phyloP scores from a whole-genome alignment of 176 grass and related monocot genomes.

The Triticum monococcum region DNA sequence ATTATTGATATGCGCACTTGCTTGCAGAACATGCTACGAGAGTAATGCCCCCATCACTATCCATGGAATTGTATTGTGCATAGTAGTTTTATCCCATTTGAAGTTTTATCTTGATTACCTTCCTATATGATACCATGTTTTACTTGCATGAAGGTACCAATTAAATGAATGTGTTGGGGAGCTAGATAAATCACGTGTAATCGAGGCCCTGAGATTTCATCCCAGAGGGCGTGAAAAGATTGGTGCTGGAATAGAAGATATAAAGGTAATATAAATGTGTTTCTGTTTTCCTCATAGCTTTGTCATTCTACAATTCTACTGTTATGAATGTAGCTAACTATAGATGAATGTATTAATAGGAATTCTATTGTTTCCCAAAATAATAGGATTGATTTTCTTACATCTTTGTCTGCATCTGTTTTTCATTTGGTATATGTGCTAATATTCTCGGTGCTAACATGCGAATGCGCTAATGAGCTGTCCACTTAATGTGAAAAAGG shows the following conservation, averaged over 20 bases:
- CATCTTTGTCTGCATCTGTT: neutral
- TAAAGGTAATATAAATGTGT: slow-evolving; percentile 36
- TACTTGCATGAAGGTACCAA: slow-evolving; percentile 61
- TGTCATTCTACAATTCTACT: neutral
- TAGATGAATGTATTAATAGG: neutral
- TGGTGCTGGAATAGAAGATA: slow-evolving; percentile 39
- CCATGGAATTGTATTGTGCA: neutral
- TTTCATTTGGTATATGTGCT: neutral
- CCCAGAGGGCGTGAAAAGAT: slow-evolving; percentile 36
- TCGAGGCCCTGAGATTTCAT: slow-evolving; percentile 70
- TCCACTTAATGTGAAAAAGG: slow-evolving; percentile 14
- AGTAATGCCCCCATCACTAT: slow-evolving; percentile 54
- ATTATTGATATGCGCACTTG: slow-evolving; percentile 76
- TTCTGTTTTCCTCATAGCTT: slow-evolving; percentile 10
- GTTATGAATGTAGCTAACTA: neutral
- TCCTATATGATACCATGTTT: slow-evolving; percentile 20
- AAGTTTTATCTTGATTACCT: slow-evolving; percentile 24
- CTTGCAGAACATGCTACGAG: slow-evolving; percentile 65
- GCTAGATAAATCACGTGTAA: slow-evolving; percentile 51
- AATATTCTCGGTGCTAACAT: neutral
- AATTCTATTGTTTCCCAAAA: neutral
- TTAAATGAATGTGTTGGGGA: slow-evolving; percentile 47
- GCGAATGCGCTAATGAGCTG: neutral
- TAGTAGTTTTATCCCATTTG: neutral
- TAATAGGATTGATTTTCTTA: neutral